Evolutionary conservation across 2,329 filamentous ascomycete species (phyloP), one percentile per base, ranked within the genome.

Genomic region (Xylariaceae sp.): DNA sequence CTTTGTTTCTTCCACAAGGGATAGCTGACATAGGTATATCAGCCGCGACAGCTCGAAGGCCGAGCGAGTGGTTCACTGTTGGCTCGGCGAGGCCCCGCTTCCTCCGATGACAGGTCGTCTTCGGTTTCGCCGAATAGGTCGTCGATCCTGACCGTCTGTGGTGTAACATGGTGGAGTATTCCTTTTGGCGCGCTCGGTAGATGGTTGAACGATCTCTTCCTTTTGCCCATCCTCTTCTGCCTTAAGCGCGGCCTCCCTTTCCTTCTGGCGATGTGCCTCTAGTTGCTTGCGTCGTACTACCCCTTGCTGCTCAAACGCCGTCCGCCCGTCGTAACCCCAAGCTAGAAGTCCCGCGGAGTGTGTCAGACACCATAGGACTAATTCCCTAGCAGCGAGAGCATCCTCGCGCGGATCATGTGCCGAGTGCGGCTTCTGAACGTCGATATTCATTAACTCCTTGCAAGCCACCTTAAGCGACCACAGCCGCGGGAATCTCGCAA

Each of bases 381-480:
- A 60, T 60, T 80, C 77, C 7, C 78, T 70, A 0, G 73, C 68
- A 0, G 78, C 77, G 32, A 76, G 69, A 0, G 76, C 73, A 65
- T 80, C 75, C 60, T 80, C 76, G 5, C 80, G 58, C 44, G 72
- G 72, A 62, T 77, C 72, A 47, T 80, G 78, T 1, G 76, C 74
- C 1, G 59, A 61, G 9, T 55, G 61, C 2, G 64, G 59, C 22
- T 70, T 54, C 52, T 72, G 73, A 15, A 79, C 72, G 1, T 57
- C 53, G 10, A 71, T 57, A 2, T 62, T 60, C 2, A 77, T 57
- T 6, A 77, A 60, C 3, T 68, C 67, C 15, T 59, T 55, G 21
- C 67, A 63, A 15, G 76, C 62, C 0, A 34, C 60, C 51, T 72
- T 71, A 42, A 79, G 63, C 2, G 64, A 61, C 70, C 70, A 76